phyloP scores from a whole-genome alignment of 2,329 filamentous ascomycete genomes.

The Paecilomyces formosus region DNA sequence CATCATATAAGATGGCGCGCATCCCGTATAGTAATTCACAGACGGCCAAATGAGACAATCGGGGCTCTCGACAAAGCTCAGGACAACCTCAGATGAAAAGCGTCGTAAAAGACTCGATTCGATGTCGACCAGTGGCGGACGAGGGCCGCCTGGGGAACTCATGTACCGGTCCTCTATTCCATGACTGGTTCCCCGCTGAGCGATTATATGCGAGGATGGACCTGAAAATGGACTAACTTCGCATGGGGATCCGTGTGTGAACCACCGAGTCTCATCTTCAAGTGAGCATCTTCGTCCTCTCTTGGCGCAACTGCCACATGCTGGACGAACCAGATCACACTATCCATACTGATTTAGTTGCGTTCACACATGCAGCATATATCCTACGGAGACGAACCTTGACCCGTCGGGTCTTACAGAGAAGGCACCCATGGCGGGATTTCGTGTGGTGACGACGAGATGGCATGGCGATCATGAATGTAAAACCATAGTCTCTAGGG shows the following conservation, averaged over 20 bases:
- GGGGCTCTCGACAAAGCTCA: background rate
- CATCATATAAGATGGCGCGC: background rate
- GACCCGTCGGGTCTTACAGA: background rate
- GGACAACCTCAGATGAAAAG: background rate
- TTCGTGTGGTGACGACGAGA: background rate
- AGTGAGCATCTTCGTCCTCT: background rate
- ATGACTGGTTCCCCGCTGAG: background rate
- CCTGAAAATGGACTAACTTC: background rate
- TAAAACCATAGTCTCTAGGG: background rate
- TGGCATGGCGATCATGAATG: background rate
- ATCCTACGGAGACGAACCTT: background rate
- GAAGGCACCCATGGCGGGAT: background rate
- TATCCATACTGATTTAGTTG: background rate
- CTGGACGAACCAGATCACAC: background rate
- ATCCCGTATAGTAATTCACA: background rate
- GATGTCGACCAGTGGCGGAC: background rate
- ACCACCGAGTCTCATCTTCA: background rate
- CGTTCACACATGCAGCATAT: background rate
- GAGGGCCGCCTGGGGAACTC: background rate
- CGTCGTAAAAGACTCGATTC: background rate
- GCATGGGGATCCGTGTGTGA: background rate
- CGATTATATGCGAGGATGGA: background rate
- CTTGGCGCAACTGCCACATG: background rate
- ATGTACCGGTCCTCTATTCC: background rate
- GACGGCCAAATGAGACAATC: background rate